Conservation (phyloP, 257 asterid species). For the Capsicum pubescens region DNA sequence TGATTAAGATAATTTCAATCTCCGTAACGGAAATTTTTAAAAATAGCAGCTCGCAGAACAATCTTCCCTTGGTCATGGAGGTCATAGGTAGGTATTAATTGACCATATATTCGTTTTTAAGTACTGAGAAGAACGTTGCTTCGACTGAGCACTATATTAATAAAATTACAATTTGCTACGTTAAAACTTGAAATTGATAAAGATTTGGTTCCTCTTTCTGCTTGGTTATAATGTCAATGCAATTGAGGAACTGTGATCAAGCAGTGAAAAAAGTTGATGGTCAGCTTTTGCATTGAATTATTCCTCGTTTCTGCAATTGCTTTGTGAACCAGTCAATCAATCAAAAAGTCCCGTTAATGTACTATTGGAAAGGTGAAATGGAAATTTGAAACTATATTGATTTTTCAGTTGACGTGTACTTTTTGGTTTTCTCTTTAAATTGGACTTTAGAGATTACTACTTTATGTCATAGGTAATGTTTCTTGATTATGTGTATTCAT, state of each 20-base stretch:
- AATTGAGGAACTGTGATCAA: slow-evolving; percentile 13
- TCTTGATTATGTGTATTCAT: slow-evolving; percentile 22
- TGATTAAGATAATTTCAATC: slow-evolving; percentile 74
- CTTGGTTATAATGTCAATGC: slow-evolving; percentile 19
- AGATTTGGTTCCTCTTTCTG: slow-evolving; percentile 13
- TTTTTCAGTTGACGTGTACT: not conserved
- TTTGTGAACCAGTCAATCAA: slow-evolving; percentile 13
- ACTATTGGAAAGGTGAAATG: slow-evolving; percentile 4
- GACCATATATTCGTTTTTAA: not conserved
- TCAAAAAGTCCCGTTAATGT: not conserved
- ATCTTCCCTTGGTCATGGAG: slow-evolving; percentile 61
- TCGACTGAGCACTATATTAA: not conserved
- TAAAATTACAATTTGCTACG: not conserved
- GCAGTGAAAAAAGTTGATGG: not conserved
- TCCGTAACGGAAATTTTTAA: slow-evolving; percentile 63
- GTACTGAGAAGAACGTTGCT: not conserved
- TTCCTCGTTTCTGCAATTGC: slow-evolving; percentile 21
- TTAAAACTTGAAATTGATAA: not conserved
- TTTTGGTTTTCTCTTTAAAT: not conserved
- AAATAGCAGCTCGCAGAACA: slow-evolving; percentile 44
- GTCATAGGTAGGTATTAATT: slow-evolving; percentile 49
- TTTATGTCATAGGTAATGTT: slow-evolving; percentile 1
- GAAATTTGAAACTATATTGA: not conserved
- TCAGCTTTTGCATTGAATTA: slow-evolving; percentile 8
- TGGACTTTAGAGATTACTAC: not conserved